Conservation (phyloP, 2,329 filamentous ascomycete genomes). For the Monosporascus sp. region DNA sequence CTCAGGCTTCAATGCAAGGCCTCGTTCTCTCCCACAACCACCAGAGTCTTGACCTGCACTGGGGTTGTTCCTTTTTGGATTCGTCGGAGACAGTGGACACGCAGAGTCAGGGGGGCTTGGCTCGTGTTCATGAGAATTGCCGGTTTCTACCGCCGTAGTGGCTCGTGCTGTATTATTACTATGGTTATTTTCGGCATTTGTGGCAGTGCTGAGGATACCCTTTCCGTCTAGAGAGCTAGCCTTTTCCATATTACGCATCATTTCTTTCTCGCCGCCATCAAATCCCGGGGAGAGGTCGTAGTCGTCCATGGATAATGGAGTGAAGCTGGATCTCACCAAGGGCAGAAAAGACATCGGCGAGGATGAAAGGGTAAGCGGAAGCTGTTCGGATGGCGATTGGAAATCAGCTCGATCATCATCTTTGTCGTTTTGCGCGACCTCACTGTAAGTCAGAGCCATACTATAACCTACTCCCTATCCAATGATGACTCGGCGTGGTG, state of each 20-base stretch:
- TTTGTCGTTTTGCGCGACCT: conserved; percentile 20
- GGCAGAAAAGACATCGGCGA: conserved; percentile 27
- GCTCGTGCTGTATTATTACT: conserved; percentile 17
- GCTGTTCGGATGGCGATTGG: conserved; percentile 17
- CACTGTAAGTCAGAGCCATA: conserved; percentile 19
- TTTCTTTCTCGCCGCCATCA: conserved; percentile 1
- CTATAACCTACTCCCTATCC: neutral
- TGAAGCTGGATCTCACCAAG: conserved; percentile 21
- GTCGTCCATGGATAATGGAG: conserved; percentile 26
- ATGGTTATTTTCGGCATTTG: conserved; percentile 4
- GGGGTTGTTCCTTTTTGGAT: conserved; percentile 4
- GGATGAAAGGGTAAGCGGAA: conserved; percentile 23
- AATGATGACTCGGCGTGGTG: no score
- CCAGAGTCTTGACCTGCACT: conserved; percentile 7
- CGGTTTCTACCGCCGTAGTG: conserved; percentile 11
- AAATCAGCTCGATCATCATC: conserved; percentile 19
- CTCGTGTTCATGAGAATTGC: conserved; percentile 24
- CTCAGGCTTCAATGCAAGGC: conserved; percentile 7
- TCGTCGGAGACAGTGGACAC: conserved; percentile 15
- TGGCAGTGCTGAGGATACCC: conserved; percentile 10
- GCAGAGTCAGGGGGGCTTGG: conserved; percentile 22
- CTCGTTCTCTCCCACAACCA: conserved; percentile 5
- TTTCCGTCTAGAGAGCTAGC: conserved; percentile 10
- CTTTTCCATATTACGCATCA: neutral
- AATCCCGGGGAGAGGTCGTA: conserved; percentile 17